phyloP scores from a whole-genome alignment of 2,329 filamentous ascomycete genomes.

The Trichoderma pleuroti region DNA sequence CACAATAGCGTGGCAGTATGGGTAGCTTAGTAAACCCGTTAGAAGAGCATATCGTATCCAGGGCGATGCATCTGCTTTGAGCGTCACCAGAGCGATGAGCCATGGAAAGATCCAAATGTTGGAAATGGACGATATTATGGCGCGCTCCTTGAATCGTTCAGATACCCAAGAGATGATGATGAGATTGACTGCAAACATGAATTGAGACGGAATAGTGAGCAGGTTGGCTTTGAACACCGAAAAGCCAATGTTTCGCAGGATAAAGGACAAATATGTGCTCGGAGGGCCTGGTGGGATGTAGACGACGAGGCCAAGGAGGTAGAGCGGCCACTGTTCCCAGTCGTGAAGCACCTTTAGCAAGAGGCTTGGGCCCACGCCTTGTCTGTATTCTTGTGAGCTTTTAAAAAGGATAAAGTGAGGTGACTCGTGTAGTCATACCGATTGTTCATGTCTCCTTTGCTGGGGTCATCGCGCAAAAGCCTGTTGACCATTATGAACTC shows the following conservation, averaged over 20 bases:
- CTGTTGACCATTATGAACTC: constrained; percentile 58
- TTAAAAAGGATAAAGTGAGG: no score
- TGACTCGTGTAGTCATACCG: constrained; percentile 28
- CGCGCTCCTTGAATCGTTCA: constrained; percentile 38
- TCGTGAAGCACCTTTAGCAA: constrained; percentile 50
- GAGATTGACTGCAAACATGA: constrained; percentile 39
- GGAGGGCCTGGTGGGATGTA: constrained; percentile 47
- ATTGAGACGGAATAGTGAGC: constrained; percentile 50
- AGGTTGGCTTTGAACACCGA: constrained; percentile 48
- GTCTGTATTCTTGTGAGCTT: constrained; percentile 25
- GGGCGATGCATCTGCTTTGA: constrained; percentile 35
- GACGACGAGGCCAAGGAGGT: constrained; percentile 46
- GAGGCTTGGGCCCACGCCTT: constrained; percentile 46
- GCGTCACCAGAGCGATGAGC: constrained; percentile 43
- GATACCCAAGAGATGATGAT: constrained; percentile 46
- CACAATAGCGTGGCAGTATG: constrained; percentile 47
- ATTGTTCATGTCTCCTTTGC: constrained; percentile 53
- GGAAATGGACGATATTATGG: constrained; percentile 42
- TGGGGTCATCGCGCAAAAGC: constrained; percentile 52
- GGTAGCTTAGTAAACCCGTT: constrained; percentile 33
- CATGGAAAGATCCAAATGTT: constrained; percentile 55
- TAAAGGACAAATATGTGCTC: constrained; percentile 50
- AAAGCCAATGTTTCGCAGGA: constrained; percentile 49
- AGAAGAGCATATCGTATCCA: constrained; percentile 43
- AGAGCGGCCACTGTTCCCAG: constrained; percentile 55